phyloP scores from a whole-genome alignment of 208 protist species.

The Tetramitus jugosus region DNA sequence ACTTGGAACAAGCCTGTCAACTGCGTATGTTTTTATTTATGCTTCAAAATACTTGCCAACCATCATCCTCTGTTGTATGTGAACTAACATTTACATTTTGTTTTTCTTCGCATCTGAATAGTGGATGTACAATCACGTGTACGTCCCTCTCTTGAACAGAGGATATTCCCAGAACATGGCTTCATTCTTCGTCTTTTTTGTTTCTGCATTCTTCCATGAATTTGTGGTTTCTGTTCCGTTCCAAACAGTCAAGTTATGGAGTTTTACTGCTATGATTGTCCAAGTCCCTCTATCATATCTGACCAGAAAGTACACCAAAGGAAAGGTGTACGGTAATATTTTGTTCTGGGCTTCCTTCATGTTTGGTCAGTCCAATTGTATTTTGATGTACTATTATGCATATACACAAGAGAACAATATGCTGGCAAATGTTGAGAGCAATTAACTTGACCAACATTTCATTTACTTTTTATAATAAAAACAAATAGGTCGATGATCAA shows the following conservation, averaged over 20 bases:
- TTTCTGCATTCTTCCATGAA: constrained; percentile 18
- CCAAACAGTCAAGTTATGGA: not conserved
- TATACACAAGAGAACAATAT: no score
- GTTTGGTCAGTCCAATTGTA: constrained; percentile 18
- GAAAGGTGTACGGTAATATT: not conserved
- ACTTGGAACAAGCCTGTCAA: constrained; percentile 25
- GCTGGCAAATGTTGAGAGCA: not conserved
- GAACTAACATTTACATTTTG: not conserved
- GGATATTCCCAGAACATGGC: not conserved
- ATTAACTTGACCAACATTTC: not conserved
- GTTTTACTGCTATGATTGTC: constrained; percentile 15
- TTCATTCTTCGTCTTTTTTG: constrained; percentile 20
- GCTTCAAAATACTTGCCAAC: not conserved
- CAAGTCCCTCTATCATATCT: constrained; percentile 12
- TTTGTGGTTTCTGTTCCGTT: constrained; percentile 16
- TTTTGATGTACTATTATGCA: not conserved
- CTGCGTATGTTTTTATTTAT: no score
- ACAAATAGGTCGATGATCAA: not conserved
- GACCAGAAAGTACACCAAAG: not conserved
- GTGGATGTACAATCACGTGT: constrained; percentile 8
- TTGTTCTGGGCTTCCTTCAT: constrained; percentile 4
- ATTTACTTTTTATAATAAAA: constrained; percentile 5
- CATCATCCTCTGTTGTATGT: not conserved
- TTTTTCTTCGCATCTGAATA: not conserved
- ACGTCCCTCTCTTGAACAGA: not conserved